Evolutionary conservation across 2,329 filamentous ascomycete species (phyloP).

Genomic region (Xylaria sp.): DNA sequence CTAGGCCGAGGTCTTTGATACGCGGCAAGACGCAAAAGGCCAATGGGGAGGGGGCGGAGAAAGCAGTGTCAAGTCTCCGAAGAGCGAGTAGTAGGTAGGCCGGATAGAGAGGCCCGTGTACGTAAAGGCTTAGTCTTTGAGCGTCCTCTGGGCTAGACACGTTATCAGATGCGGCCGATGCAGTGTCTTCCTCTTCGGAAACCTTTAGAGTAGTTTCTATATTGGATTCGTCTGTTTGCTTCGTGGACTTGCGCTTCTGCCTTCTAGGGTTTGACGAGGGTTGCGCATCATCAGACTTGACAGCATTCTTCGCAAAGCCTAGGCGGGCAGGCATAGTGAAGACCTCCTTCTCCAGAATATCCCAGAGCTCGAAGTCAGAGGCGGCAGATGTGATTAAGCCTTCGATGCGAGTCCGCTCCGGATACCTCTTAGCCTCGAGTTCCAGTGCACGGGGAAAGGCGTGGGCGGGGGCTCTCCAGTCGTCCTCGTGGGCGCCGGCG

Average conservation of each 20-base stretch:
- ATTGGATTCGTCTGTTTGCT: neutral
- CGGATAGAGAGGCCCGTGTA: slow-evolving; percentile 74
- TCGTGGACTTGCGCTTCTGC: slow-evolving; percentile 26
- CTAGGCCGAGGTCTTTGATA: slow-evolving; percentile 74
- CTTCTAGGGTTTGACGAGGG: slow-evolving; percentile 28
- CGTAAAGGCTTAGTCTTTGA: slow-evolving; percentile 59
- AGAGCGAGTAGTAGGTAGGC: slow-evolving; percentile 68
- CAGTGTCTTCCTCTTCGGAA: neutral
- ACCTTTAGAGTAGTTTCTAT: neutral
- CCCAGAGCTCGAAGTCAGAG: slow-evolving; percentile 74
- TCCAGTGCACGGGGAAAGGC: slow-evolving; percentile 48
- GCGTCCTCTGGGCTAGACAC: slow-evolving; percentile 4
- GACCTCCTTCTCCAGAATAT: slow-evolving; percentile 72
- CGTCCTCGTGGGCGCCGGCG: slow-evolving; percentile 28
- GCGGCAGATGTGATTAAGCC: slow-evolving; percentile 63
- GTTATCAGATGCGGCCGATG: slow-evolving; percentile 21
- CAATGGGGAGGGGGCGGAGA: slow-evolving; percentile 67
- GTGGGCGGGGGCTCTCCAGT: slow-evolving; percentile 43
- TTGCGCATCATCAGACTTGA: slow-evolving; percentile 25
- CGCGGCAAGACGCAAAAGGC: slow-evolving; percentile 71
- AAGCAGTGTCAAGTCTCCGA: slow-evolving; percentile 66
- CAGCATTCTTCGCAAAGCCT: slow-evolving; percentile 56
- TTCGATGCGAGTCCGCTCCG: slow-evolving; percentile 65
- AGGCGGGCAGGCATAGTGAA: slow-evolving; percentile 69
- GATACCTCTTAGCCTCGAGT: slow-evolving; percentile 54